Evolutionary conservation across 257 asterid species (phyloP), one percentile per base, ranked within the genome.

Genomic region (Ligustrum vulgare): DNA sequence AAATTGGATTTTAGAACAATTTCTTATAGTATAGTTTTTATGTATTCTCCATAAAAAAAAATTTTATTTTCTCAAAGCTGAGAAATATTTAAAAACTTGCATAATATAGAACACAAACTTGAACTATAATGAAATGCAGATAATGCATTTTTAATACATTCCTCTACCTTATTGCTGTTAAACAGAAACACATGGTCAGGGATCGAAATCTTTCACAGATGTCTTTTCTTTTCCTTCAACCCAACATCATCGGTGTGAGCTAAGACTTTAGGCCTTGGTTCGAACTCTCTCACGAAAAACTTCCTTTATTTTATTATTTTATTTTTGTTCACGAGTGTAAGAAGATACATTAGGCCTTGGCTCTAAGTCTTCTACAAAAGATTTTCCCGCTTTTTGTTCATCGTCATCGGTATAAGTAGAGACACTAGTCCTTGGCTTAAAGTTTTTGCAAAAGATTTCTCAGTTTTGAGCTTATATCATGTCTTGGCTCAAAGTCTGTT

Each of bases 181-280:
- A 23, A 8, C 72, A 16, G 72, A 69, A 5, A 69, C 56, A 20
- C 35, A 71, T 11, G 80, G 76, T 15, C 56, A 11, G 23, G 75
- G 75, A 33, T 77, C 80, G 20, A 70, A 70, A 4, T 70, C 81
- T 62, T 58, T 70, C 7, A 3, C 15, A 12, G 23, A 51, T 28
- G 22, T 5, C 34, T 35, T 68, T 4, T 23, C n/a, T 37, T 41
- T 34, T 20, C 15, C 0, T 22, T 58, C 32, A n/a, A 54, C 7
- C 6, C 20, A 1, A 23, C 51, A 51, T 74, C 71, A 47, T 77
- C 67, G 1, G 0, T 18, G n/a, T 82, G 82, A 2, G 81, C 64
- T 0, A 82, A 64, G 7, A 22, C 9, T 32, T 68, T 80, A 6
- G 89, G 89, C 2, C 83, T 75, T 0, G 86, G 84, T 64, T 85